Evolutionary conservation across 1,139 yeast genomes (phyloP).

Genomic region (Saccharomyces hybrid): DNA sequence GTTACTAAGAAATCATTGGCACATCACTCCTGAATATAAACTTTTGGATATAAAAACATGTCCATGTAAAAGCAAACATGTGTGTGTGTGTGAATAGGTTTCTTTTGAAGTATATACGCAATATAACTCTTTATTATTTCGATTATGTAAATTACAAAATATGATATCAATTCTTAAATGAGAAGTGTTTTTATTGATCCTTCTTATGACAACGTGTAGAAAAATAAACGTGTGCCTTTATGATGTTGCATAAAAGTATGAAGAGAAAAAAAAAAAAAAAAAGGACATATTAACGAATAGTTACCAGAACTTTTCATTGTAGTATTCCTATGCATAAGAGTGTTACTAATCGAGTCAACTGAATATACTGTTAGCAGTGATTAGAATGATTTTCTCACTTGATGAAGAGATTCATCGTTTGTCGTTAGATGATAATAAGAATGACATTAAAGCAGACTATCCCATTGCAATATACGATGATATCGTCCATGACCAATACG

Average conservation of each 20-base stretch:
- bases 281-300: not conserved
- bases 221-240: not conserved
- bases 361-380: not conserved
- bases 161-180: not conserved
- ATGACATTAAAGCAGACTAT: conserved; percentile 11
- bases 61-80: not conserved
- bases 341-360: not conserved
- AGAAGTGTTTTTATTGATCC: not conserved
- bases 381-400: conserved; percentile 20
- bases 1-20: conserved; percentile 8
- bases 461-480: not conserved
- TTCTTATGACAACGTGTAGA: not conserved
- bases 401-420: conserved; percentile 25
- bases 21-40: not conserved
- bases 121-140: not conserved
- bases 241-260: not conserved
- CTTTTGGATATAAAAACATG: not conserved
- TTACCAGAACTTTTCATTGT: not conserved
- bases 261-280: not conserved
- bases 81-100: not conserved
- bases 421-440: conserved; percentile 9
- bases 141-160: not conserved
- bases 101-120: not conserved
- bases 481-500: not conserved
- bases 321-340: not conserved